Conservation (phyloP, 2,329 filamentous ascomycete genomes). For the Colletotrichum sp. region DNA sequence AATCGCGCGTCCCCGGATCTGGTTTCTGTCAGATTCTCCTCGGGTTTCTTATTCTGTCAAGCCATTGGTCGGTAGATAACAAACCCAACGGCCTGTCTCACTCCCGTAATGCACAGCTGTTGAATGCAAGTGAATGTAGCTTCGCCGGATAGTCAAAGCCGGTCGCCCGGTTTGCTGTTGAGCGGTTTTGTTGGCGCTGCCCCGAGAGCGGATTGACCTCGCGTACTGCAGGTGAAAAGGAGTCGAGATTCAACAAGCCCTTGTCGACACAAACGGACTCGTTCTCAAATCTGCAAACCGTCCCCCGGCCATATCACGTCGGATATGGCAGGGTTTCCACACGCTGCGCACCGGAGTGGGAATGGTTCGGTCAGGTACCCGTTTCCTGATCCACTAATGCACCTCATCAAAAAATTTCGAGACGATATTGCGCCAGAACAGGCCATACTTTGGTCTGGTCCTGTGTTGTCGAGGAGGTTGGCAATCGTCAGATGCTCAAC, state of each 20-base stretch:
- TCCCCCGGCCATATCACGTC: slow-evolving; percentile 16
- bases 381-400: slow-evolving; percentile 22
- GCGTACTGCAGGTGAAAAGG: slow-evolving; percentile 11
- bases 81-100: neutral
- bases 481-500: neutral
- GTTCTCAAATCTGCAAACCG: slow-evolving; percentile 1
- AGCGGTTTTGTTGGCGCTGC: neutral
- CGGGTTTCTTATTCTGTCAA: neutral
- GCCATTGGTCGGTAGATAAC: neutral
- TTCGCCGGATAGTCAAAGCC: neutral
- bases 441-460: slow-evolving; percentile 2
- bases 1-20: neutral
- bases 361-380: slow-evolving; percentile 17
- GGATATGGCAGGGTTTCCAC: slow-evolving; percentile 16
- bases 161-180: neutral
- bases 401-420: slow-evolving; percentile 20
- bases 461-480: neutral
- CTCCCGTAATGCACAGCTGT: neutral
- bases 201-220: neutral
- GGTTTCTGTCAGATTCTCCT: neutral
- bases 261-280: slow-evolving; percentile 2
- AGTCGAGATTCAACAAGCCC: slow-evolving; percentile 1
- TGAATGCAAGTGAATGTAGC: neutral
- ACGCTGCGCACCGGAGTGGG: slow-evolving; percentile 12
- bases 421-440: slow-evolving; percentile 13